These are phyloP conservation scores for Cercospora sp. DNA, from an alignment of 2,329 filamentous ascomycete genomes.

Conservation along the genomic window DNA sequence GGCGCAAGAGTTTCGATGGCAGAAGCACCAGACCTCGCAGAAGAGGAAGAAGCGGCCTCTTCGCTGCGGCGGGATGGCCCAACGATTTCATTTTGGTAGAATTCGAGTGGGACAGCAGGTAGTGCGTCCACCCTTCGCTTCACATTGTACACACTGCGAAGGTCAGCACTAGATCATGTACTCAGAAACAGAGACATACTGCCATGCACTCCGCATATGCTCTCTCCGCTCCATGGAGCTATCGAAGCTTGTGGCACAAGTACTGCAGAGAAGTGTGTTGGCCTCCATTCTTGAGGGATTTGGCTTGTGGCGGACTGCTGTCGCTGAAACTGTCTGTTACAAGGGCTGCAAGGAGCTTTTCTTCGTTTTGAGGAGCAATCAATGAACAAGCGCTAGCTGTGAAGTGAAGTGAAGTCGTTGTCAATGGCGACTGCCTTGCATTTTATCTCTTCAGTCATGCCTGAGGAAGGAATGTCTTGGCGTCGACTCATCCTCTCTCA, in stretches of 20 bases:
- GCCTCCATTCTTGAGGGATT: neutral
- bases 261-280: conserved; percentile 19
- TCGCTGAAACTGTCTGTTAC: too few relatives aligned
- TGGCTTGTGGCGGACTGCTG: too few relatives aligned
- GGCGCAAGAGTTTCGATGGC: neutral
- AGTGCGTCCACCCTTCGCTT: conserved; percentile 19
- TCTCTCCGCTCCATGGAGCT: conserved; percentile 16
- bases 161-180: neutral
- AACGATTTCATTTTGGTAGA: conserved; percentile 8
- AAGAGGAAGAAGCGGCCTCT: neutral
- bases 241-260: conserved; percentile 20
- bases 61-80: neutral
- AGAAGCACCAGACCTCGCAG: neutral
- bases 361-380: too few relatives aligned
- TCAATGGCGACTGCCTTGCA: neutral
- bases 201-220: conserved; percentile 26
- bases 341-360: too few relatives aligned
- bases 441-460: neutral
- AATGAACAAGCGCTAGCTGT: neutral
- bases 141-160: conserved; percentile 22
- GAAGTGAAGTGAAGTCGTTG: neutral
- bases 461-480: neutral
- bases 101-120: conserved; percentile 10
- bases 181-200: conserved; percentile 4
- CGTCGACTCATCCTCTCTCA: neutral